These are phyloP conservation scores for Kalaharituber pfeilii DNA, from an alignment of 2,329 filamentous ascomycete genomes.

Conservation along the genomic window DNA sequence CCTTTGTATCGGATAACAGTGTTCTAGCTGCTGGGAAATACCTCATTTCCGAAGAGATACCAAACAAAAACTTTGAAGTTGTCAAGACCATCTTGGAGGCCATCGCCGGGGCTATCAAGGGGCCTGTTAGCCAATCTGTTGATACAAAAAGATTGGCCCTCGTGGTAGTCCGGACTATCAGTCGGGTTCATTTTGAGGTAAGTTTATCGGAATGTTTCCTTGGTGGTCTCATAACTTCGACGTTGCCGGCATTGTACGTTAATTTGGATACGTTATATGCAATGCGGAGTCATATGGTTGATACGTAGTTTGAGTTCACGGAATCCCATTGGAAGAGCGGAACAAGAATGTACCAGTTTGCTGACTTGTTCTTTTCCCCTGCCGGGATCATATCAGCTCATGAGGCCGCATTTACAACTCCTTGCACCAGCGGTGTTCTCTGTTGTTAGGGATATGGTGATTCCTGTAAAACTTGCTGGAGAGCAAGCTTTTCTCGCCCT, in stretches of 20 bases:
- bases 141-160: constrained; percentile 76
- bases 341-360: not conserved
- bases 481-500: constrained; percentile 86
- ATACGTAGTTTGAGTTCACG: not conserved
- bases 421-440: constrained; percentile 76
- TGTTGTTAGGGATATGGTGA: constrained; percentile 75
- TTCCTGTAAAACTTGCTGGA: constrained; percentile 86
- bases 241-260: not conserved
- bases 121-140: constrained; percentile 25
- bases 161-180: constrained; percentile 72
- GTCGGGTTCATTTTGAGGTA: constrained; percentile 50
- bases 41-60: constrained; percentile 45
- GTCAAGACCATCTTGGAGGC: constrained; percentile 66
- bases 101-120: constrained; percentile 53
- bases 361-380: not conserved
- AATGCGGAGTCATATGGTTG: not conserved
- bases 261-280: not conserved
- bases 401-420: constrained; percentile 61
- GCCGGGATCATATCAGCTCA: constrained; percentile 35
- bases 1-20: constrained; percentile 74
- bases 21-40: constrained; percentile 86
- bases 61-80: constrained; percentile 53
- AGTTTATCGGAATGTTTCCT: constrained; percentile 1
- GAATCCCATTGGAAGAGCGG: not conserved
- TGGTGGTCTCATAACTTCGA: not conserved